Evolutionary conservation across 257 asterid species (phyloP).

Genomic region (Nemophila menziesii): DNA sequence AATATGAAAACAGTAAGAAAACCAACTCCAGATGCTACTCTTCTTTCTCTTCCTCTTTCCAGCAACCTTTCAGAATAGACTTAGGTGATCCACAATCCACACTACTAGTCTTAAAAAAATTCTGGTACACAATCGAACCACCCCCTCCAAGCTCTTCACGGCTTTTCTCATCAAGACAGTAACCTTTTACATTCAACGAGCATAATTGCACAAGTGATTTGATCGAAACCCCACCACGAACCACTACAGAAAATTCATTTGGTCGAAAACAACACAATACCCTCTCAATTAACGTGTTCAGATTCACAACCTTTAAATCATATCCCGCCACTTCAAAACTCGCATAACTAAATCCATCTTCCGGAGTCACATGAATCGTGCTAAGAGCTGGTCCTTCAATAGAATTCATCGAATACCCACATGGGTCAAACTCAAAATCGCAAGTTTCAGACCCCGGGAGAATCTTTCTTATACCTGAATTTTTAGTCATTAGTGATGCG

Average conservation of each 20-base stretch:
- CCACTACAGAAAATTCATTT: constrained; percentile 44
- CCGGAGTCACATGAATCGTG: constrained; percentile 76
- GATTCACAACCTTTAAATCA: constrained; percentile 26
- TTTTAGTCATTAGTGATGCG: constrained; percentile 41
- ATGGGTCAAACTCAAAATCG: constrained; percentile 77
- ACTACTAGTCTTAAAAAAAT: constrained; percentile 35
- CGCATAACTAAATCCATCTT: constrained; percentile 80
- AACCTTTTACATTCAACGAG: constrained; percentile 32
- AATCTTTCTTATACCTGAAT: constrained; percentile 59
- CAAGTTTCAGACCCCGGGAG: constrained; percentile 56
- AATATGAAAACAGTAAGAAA: background rate
- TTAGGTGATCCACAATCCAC: constrained; percentile 53
- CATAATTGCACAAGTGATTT: constrained; percentile 22
- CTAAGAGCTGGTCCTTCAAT: constrained; percentile 58
- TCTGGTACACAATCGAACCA: constrained; percentile 55
- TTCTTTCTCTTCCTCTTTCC: constrained; percentile 49
- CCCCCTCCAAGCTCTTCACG: constrained; percentile 49
- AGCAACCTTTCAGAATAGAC: constrained; percentile 59
- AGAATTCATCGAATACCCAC: constrained; percentile 87
- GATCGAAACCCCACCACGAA: constrained; percentile 36
- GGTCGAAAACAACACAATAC: constrained; percentile 64
- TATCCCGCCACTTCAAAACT: constrained; percentile 85
- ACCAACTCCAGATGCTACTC: constrained; percentile 33
- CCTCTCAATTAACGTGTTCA: constrained; percentile 39
- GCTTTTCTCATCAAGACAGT: constrained; percentile 28